Conservation (phyloP, 768 basidiomycete genomes). For the Russula sp. region DNA sequence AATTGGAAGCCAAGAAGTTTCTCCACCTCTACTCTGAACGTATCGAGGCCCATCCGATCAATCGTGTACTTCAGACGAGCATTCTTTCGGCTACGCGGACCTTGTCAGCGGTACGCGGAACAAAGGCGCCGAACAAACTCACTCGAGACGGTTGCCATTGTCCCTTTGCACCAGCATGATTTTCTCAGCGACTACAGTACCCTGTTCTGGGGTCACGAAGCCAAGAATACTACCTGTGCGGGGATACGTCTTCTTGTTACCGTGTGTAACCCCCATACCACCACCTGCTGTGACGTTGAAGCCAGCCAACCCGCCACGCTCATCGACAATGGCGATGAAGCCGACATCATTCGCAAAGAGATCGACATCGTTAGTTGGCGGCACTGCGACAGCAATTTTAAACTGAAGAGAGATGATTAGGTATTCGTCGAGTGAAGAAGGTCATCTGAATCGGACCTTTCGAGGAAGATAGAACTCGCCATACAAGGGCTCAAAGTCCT, state of each 20-base stretch:
- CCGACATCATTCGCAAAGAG: constrained; percentile 95
- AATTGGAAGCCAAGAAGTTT: constrained; percentile 76
- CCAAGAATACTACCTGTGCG: constrained; percentile 83
- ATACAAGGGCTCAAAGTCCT: constrained; percentile 96
- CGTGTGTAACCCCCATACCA: constrained; percentile 99
- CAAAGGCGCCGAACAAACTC: constrained; percentile 28
- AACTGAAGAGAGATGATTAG: constrained; percentile 51
- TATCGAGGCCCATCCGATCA: constrained; percentile 87
- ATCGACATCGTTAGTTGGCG: constrained; percentile 94
- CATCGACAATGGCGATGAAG: constrained; percentile 87
- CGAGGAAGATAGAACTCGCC: constrained; percentile 96
- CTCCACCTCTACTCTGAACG: constrained; percentile 88
- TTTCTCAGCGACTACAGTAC: constrained; percentile 81
- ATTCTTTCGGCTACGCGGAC: constrained; percentile 45
- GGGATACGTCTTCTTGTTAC: constrained; percentile 98
- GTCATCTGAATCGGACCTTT: constrained; percentile 47
- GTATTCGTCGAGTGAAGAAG: background rate
- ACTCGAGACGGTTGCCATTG: constrained; percentile 94
- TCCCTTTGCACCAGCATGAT: constrained; percentile 93
- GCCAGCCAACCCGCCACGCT: constrained; percentile 70
- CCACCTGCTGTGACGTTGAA: constrained; percentile 95
- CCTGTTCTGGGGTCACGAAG: constrained; percentile 88
- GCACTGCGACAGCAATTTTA: constrained; percentile 95
- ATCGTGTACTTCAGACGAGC: constrained; percentile 95
- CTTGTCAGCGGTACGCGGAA: constrained; percentile 10